Evolutionary conservation across 768 basidiomycete genomes (phyloP).

Genomic region (Mycena latifolia): DNA sequence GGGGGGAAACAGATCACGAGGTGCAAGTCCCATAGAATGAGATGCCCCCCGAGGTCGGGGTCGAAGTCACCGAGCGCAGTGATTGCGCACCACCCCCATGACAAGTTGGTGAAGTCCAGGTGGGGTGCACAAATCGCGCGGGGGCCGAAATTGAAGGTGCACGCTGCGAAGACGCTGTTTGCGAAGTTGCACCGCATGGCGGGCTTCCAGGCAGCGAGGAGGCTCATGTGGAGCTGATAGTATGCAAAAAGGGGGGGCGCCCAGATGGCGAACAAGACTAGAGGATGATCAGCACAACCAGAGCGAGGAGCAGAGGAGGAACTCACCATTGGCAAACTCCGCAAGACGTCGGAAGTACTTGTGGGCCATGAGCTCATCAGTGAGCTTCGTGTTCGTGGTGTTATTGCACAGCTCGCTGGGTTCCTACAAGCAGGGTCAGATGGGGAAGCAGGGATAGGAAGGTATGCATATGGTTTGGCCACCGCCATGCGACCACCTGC

Average conservation of each 20-base stretch:
- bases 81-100: not conserved
- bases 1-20: not conserved
- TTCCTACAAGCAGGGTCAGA: not conserved
- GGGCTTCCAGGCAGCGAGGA: not conserved
- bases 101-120: not conserved
- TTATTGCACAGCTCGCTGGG: not conserved
- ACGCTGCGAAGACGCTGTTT: not conserved
- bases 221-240: not conserved
- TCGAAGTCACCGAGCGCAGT: not conserved
- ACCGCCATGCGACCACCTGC: not conserved
- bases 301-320: not conserved
- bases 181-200: not conserved
- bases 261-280: not conserved
- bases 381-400: not conserved
- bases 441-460: not conserved
- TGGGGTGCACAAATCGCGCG: not conserved
- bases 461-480: not conserved
- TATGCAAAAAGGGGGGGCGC: not conserved
- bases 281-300: not conserved
- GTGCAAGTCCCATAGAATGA: not conserved
- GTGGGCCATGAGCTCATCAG: not conserved
- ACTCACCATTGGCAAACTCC: not conserved
- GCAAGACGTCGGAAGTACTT: slow-evolving; percentile 5
- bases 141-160: slow-evolving; percentile 1
- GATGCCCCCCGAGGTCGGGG: not conserved